Base-by-base conservation (phyloP, 805 yeast genomes). In the Soucietia sequanensis region DNA sequence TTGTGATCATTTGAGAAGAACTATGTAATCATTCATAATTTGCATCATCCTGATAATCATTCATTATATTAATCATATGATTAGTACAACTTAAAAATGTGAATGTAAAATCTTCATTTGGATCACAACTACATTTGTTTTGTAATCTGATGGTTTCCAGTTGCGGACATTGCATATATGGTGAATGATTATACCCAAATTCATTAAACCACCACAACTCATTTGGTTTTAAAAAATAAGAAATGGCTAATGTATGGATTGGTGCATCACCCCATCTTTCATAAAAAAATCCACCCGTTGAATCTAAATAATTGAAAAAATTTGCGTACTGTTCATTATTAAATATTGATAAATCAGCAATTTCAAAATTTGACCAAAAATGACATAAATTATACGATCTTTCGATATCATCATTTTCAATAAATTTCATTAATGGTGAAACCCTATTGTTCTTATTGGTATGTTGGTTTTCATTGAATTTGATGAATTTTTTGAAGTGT, bases 251-350 rank as follows among this genome's bases (percentile, higher is more conserved):
- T 1, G 95, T 76, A 61, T 86, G 95, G n/a, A 86, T 76, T 3
- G 95, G 95, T 0, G 95, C 95, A 60, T 87, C 96, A 14, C 96
- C 96, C 95, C 95, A 87, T 46, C 96, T 71, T 62, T 87, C 93
- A 53, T 84, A 84, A 56, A 77, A 85, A 56, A 85, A 85, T 1
- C 95, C 95, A 38, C 95, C 95, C 3, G 75, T 56, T 30, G 58
- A 40, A 53, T 85, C 95, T 29, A 85, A 63, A 52, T 64, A 63
- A 15, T 82, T 66, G 54, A 84, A 84, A 59, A 74, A 83, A 6
- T 71, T 65, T 29, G 69, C 65, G 59, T 83, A 84, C 14, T 72
- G 68, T 23, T 68, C 57, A 0, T 77, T 65, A 44, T 88, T 66
- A 75, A 80, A 81, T 42, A 84, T 76, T 34, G 80, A 81, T 52